Percentiles rank a stretch among this genome's conserved stretches.
phyloP scores from a whole-genome alignment of 2,329 filamentous ascomycete species.

The Beauveria sp. region DNA sequence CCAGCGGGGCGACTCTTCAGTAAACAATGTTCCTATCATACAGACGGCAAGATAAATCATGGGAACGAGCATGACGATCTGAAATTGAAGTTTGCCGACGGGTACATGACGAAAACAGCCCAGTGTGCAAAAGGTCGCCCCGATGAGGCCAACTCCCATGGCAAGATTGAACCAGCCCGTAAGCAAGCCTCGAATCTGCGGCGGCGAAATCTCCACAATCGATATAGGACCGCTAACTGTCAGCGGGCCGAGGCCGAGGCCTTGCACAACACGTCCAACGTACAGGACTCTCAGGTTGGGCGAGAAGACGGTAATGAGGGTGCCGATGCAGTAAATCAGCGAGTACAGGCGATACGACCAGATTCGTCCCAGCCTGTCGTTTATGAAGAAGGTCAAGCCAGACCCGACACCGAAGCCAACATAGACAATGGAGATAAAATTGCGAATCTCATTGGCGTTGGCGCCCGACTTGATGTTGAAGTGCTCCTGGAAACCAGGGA shows the following conservation, averaged over 20 bases:
- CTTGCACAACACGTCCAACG: background rate
- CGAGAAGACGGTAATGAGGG: background rate
- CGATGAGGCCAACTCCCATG: slow-evolving; percentile 17
- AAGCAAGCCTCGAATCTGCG: slow-evolving; percentile 27
- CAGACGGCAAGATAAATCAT: slow-evolving; percentile 19
- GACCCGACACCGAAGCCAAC: slow-evolving; percentile 18
- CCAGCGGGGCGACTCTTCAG: slow-evolving; percentile 30
- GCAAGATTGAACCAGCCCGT: slow-evolving; percentile 25
- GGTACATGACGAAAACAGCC: slow-evolving; percentile 9
- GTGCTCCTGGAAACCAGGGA: slow-evolving; percentile 27
- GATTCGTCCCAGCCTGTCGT: slow-evolving; percentile 8
- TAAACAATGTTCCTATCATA: slow-evolving; percentile 25
- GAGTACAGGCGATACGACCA: slow-evolving; percentile 8
- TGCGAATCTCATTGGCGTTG: slow-evolving; percentile 18
- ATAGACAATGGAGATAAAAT: slow-evolving; percentile 30
- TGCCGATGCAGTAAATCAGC: background rate
- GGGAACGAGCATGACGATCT: slow-evolving; percentile 20
- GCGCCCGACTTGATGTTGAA: slow-evolving; percentile 21
- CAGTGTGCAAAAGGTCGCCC: slow-evolving; percentile 20
- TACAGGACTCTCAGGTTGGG: background rate
- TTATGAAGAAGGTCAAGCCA: slow-evolving; percentile 29
- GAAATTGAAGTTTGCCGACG: slow-evolving; percentile 19
- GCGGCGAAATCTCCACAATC: slow-evolving; percentile 27
- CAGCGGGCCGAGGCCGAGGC: slow-evolving; percentile 12
- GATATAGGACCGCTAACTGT: slow-evolving; percentile 24